These are phyloP conservation scores for Trypanosoma lewisi DNA, from an alignment of 208 protist genomes.

Conservation along the genomic window DNA sequence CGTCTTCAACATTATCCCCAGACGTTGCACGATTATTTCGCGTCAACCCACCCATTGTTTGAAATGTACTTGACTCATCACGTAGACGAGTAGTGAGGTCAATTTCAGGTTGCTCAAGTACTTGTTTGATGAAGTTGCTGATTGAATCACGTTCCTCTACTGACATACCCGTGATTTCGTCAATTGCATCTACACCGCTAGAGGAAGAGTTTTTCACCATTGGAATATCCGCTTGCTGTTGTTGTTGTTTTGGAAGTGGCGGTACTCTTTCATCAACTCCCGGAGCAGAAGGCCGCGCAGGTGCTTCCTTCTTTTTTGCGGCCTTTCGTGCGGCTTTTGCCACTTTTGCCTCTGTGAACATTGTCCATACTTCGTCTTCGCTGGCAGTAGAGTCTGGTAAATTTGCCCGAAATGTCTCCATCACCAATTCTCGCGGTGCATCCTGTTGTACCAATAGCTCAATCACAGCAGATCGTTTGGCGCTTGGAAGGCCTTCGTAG, in stretches of 20 bases:
- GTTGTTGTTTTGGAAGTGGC: slow-evolving; percentile 12
- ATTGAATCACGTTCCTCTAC: slow-evolving; percentile 61
- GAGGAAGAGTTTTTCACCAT: neutral
- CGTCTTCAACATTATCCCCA: slow-evolving; percentile 28
- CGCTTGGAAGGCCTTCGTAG: slow-evolving; percentile 68
- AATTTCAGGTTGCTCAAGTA: slow-evolving; percentile 51
- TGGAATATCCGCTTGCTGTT: slow-evolving; percentile 10
- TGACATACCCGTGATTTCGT: slow-evolving; percentile 57
- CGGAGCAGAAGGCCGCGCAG: neutral
- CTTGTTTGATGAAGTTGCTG: slow-evolving; percentile 75
- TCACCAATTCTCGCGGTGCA: slow-evolving; percentile 40
- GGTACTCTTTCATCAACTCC: neutral
- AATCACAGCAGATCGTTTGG: slow-evolving; percentile 63
- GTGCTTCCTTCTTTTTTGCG: slow-evolving; percentile 15
- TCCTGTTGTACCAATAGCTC: slow-evolving; percentile 75
- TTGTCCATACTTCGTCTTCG: slow-evolving; percentile 57
- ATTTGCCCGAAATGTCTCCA: slow-evolving; percentile 72
- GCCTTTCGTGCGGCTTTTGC: slow-evolving; percentile 29
- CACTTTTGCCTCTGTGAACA: slow-evolving; percentile 39
- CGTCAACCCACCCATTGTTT: neutral
- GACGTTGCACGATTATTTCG: neutral
- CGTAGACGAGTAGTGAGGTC: slow-evolving; percentile 41
- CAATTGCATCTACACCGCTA: slow-evolving; percentile 30
- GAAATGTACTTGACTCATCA: slow-evolving; percentile 27
- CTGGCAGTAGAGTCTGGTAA: slow-evolving; percentile 38